Conservation (phyloP, 2,329 filamentous ascomycete species). For the Tolypocladium ovalisporum region DNA sequence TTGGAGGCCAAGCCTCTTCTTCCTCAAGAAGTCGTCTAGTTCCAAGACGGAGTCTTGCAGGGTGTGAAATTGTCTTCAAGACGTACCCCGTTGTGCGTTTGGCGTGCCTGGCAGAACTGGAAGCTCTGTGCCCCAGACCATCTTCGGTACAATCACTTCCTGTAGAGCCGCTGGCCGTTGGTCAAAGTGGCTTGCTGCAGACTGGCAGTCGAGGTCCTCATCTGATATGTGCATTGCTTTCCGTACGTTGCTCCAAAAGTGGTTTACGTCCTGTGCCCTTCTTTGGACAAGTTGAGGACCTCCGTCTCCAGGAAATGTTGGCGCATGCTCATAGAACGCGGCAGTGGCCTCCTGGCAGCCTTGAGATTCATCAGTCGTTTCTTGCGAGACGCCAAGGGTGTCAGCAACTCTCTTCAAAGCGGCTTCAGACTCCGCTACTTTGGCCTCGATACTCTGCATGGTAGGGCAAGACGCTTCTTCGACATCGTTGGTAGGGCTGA, state of each 20-base stretch:
- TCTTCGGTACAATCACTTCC: not conserved
- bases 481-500: not conserved
- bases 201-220: slow-evolving; percentile 13
- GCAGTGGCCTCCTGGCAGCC: not conserved
- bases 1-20: not conserved
- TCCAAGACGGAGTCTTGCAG: not conserved
- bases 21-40: not conserved
- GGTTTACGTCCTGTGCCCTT: slow-evolving; percentile 13
- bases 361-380: not conserved
- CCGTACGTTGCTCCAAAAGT: slow-evolving; percentile 21
- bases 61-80: not conserved
- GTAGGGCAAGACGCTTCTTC: not conserved
- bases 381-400: not conserved
- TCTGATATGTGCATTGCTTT: slow-evolving; percentile 17
- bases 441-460: not conserved
- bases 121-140: not conserved
- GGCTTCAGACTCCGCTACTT: not conserved
- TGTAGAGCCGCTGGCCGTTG: not conserved
- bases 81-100: not conserved
- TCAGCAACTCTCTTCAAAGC: not conserved
- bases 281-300: not conserved
- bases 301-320: too few relatives aligned
- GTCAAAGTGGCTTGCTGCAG: not conserved
- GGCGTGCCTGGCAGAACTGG: not conserved
- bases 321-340: not conserved